A percentile compares a stretch with the other conserved stretches of the same genome.
These are phyloP conservation scores for Arthromyces matolae DNA, from an alignment of 768 basidiomycete genomes.

Conservation along the genomic window DNA sequence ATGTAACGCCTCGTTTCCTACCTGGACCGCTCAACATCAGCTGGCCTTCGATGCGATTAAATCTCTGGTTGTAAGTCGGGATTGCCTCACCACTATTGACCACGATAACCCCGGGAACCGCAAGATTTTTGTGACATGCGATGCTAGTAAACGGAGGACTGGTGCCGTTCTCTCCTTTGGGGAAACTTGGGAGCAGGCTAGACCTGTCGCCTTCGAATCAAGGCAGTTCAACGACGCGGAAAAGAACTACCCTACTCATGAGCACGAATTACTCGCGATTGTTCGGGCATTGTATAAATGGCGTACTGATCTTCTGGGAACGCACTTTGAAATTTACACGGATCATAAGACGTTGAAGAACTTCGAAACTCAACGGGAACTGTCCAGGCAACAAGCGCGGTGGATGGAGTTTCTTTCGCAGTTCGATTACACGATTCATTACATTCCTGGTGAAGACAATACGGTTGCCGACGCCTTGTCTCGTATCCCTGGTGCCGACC, in stretches of 20 bases:
- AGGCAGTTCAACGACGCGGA: background rate
- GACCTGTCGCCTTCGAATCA: background rate
- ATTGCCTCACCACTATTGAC: background rate
- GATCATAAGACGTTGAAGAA: background rate
- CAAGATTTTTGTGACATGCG: background rate
- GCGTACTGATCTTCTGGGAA: background rate
- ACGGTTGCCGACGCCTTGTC: background rate
- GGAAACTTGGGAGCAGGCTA: background rate
- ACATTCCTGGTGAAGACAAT: background rate
- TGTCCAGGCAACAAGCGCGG: background rate
- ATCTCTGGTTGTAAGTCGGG: background rate
- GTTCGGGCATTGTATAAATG: background rate
- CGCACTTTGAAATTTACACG: background rate
- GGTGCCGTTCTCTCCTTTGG: background rate
- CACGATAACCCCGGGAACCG: background rate
- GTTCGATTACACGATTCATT: background rate
- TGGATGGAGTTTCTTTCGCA: constrained; percentile 5
- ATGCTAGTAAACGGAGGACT: background rate
- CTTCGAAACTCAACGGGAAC: background rate
- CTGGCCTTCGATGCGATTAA: background rate
- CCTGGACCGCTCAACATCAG: background rate
- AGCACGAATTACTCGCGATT: constrained; percentile 24
- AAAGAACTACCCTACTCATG: constrained; percentile 16
- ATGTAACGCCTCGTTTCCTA: background rate
- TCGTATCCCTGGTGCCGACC: no score